Conservation (phyloP, 108 stramenopile genomes). For the Nitzschia sp. region DNA sequence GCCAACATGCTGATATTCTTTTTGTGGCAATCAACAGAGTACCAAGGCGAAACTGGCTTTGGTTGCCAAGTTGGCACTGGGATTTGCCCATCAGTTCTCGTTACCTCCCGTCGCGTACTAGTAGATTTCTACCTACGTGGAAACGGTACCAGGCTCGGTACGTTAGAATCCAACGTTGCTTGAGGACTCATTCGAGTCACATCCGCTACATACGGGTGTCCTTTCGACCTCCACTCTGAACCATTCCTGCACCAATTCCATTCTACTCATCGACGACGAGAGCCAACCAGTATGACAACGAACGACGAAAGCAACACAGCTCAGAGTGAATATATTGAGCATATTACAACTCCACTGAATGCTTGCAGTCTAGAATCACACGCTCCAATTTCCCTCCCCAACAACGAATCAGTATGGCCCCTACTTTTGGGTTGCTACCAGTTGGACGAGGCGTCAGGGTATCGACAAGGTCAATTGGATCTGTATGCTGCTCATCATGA, state of each 20-base stretch:
- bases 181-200: too few species aligned
- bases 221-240: not conserved
- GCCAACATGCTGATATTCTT: slow-evolving; percentile 21
- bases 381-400: not conserved
- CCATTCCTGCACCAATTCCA: not conserved
- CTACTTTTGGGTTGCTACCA: slow-evolving; percentile 77
- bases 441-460: slow-evolving; percentile 48
- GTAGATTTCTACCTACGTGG: too few species aligned
- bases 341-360: slow-evolving; percentile 51
- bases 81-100: too few species aligned
- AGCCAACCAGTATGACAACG: not conserved
- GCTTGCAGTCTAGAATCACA: slow-evolving; percentile 73
- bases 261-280: not conserved
- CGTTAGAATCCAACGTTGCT: too few species aligned
- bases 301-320: not conserved
- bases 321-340: slow-evolving; percentile 29
- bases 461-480: slow-evolving; percentile 38
- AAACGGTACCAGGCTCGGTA: too few species aligned
- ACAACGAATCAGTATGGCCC: slow-evolving; percentile 24
- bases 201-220: too few species aligned
- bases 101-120: too few species aligned
- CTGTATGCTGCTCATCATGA: slow-evolving; percentile 23
- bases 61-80: too few species aligned
- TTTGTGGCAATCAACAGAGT: too few species aligned
- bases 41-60: too few species aligned